These are phyloP conservation scores for Trematosphaeria pertusa DNA, from an alignment of 2,329 filamentous ascomycete species.

Conservation along the genomic window DNA sequence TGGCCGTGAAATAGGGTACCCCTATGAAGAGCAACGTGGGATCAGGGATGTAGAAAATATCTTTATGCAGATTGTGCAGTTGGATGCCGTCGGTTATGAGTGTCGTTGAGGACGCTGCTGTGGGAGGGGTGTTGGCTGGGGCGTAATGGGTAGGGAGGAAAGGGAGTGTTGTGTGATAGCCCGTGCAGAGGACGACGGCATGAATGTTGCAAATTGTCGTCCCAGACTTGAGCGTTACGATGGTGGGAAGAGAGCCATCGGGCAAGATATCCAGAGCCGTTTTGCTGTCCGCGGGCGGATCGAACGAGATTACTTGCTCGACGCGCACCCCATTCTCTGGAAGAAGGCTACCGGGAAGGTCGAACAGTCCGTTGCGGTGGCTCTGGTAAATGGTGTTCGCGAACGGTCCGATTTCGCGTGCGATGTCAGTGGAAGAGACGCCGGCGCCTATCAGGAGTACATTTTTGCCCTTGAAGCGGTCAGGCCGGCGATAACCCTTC, in stretches of 20 bases:
- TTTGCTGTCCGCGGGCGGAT: constrained; percentile 19
- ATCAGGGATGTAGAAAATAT: constrained; percentile 75
- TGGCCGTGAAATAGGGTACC: constrained; percentile 70
- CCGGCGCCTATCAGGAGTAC: constrained; percentile 64
- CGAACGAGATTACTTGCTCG: constrained; percentile 59
- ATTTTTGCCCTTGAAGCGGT: constrained; percentile 62
- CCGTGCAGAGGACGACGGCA: constrained; percentile 69
- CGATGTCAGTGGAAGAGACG: constrained; percentile 63
- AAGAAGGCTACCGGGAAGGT: constrained; percentile 62
- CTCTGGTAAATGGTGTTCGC: constrained; percentile 61
- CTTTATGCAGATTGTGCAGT: constrained; percentile 71
- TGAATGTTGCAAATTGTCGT: constrained; percentile 63
- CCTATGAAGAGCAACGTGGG: constrained; percentile 70
- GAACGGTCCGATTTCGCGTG: constrained; percentile 56
- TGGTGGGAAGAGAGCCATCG: constrained; percentile 56
- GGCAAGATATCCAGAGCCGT: constrained; percentile 9
- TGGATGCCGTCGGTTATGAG: constrained; percentile 71
- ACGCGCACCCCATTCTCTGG: constrained; percentile 62
- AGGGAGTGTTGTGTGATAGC: constrained; percentile 72
- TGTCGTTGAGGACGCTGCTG: constrained; percentile 59
- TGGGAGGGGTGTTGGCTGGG: constrained; percentile 51
- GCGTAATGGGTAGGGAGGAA: constrained; percentile 63
- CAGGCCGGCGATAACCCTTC: constrained; percentile 58
- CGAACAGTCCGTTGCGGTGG: constrained; percentile 66
- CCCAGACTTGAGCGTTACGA: constrained; percentile 62